These are phyloP conservation scores for Atalantia buxifolia DNA, from an alignment of 345 rosid genomes.

Conservation along the genomic window DNA sequence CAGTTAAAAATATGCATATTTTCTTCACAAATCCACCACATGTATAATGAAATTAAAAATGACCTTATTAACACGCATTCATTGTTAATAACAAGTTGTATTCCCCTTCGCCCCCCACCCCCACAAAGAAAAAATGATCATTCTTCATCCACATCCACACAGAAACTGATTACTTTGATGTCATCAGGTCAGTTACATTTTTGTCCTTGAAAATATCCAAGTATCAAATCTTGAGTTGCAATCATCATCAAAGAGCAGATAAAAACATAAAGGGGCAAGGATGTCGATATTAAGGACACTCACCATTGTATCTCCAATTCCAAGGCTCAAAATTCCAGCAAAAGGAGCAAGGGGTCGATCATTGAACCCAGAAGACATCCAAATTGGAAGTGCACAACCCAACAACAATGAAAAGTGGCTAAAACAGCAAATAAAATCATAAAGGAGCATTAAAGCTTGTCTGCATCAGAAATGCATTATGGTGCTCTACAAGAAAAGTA, in stretches of 20 bases:
- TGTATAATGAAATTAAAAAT: not conserved
- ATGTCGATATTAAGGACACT: conserved; percentile 14
- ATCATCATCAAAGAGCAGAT: not conserved
- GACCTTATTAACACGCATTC: not conserved
- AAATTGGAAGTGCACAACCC: conserved; percentile 97
- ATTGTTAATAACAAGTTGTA: not conserved
- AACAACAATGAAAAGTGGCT: conserved; percentile 92
- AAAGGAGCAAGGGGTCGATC: conserved; percentile 94
- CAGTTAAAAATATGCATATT: not conserved
- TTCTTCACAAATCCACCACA: not conserved
- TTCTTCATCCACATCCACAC: not conserved
- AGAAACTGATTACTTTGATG: not conserved
- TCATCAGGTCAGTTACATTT: not conserved
- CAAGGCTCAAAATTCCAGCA: conserved; percentile 97
- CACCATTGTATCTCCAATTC: conserved; percentile 99
- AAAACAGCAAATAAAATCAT: conserved; percentile 9
- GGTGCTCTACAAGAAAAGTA: conserved; percentile 10
- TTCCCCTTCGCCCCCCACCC: not conserved
- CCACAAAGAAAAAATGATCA: not conserved
- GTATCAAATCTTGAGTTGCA: not conserved
- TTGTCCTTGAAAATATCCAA: not conserved
- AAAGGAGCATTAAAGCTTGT: conserved; percentile 4
- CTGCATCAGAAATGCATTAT: not conserved
- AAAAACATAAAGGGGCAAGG: not conserved
- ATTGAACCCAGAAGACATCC: conserved; percentile 94